These are phyloP conservation scores for Xanthoconium separans DNA, from an alignment of 1,284 basidiomycete species.

Conservation along the genomic window DNA sequence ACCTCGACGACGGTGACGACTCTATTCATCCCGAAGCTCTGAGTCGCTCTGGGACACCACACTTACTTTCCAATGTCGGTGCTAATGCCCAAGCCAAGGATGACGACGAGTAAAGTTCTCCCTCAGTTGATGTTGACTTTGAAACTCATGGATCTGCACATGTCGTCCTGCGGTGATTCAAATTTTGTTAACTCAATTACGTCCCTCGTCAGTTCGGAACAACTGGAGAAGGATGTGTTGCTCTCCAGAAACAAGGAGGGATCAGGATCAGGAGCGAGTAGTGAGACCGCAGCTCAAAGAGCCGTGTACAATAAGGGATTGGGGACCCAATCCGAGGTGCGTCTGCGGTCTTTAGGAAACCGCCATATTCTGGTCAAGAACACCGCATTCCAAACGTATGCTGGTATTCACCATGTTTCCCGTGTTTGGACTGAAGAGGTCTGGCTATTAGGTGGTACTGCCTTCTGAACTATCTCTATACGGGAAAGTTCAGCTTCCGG, in stretches of 20 bases:
- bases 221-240: not conserved
- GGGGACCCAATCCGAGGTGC: not conserved
- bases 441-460: conserved; percentile 22
- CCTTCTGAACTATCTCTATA: conserved; percentile 29
- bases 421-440: not conserved
- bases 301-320: not conserved
- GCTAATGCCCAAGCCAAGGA: not conserved
- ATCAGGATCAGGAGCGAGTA: not conserved
- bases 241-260: not conserved
- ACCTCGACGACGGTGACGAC: not conserved
- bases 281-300: conserved; percentile 3
- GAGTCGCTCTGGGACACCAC: not conserved
- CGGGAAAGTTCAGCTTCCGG: not conserved
- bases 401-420: not conserved
- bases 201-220: conserved; percentile 22
- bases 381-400: conserved; percentile 20
- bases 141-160: no score
- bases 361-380: conserved; percentile 25
- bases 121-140: not conserved
- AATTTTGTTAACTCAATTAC: conserved; percentile 13
- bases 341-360: not conserved
- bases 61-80: no score
- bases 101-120: not conserved
- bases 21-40: not conserved
- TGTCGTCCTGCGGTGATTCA: conserved; percentile 13